phyloP scores from a whole-genome alignment of 495 filamentous ascomycete species.

The Penicillium silybi region DNA sequence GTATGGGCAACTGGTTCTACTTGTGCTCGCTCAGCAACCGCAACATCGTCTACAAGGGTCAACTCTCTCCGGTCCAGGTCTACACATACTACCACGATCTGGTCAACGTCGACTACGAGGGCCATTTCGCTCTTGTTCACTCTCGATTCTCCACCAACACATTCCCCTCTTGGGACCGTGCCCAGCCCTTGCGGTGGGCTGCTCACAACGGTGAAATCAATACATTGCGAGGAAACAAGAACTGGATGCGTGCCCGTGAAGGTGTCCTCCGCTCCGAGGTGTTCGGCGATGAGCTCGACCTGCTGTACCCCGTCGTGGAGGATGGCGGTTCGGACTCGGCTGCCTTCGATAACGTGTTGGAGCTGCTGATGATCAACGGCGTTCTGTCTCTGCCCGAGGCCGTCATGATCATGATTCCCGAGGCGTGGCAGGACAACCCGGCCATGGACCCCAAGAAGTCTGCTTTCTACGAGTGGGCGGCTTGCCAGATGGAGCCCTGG shows the following conservation, averaged over 20 bases:
- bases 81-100: slow-evolving; percentile 99
- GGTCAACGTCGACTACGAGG: slow-evolving; percentile 96
- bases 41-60: slow-evolving; percentile 99
- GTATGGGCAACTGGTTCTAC: slow-evolving; percentile 99
- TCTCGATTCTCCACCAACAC: slow-evolving; percentile 99
- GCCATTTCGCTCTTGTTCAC: slow-evolving; percentile 95
- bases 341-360: slow-evolving; percentile 96
- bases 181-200: slow-evolving; percentile 94
- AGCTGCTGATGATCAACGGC: slow-evolving; percentile 93
- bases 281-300: slow-evolving; percentile 90
- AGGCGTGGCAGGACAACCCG: slow-evolving; percentile 95
- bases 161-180: slow-evolving; percentile 98
- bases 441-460: slow-evolving; percentile 93
- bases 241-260: slow-evolving; percentile 99
- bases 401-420: slow-evolving; percentile 98
- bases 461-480: slow-evolving; percentile 99
- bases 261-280: slow-evolving; percentile 91
- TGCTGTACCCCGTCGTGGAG: slow-evolving; percentile 92
- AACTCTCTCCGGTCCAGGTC: slow-evolving; percentile 94
- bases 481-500: slow-evolving; percentile 99
- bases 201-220: slow-evolving; percentile 99
- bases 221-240: slow-evolving; percentile 97
- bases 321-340: slow-evolving; percentile 97
- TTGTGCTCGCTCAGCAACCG: slow-evolving; percentile 96
- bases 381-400: slow-evolving; percentile 96